These are phyloP conservation scores for Neospora caninum DNA, from an alignment of 169 alveolate genomes.

Conservation along the genomic window DNA sequence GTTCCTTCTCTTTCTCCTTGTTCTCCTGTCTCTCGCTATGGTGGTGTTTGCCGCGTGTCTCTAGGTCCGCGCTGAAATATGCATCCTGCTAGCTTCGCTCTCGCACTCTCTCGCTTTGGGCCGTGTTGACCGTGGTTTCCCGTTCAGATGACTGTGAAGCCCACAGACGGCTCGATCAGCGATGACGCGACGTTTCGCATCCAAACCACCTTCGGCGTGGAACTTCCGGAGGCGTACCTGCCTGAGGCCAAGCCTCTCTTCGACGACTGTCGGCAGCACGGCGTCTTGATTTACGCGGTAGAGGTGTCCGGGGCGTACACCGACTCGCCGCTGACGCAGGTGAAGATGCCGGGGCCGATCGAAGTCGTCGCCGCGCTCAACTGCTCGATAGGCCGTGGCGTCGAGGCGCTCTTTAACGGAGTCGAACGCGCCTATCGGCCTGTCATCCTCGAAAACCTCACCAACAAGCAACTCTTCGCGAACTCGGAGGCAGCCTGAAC, in stretches of 20 bases:
- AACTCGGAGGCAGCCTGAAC: not conserved
- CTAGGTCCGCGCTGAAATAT: too few relatives aligned
- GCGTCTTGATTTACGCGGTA: not conserved
- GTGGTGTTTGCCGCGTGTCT: too few relatives aligned
- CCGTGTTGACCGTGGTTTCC: too few relatives aligned
- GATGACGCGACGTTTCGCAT: not conserved
- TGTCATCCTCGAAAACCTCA: not conserved
- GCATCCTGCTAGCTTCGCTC: too few relatives aligned
- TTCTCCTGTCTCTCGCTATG: too few relatives aligned
- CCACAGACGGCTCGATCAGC: not conserved
- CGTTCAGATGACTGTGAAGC: not conserved
- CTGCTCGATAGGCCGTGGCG: not conserved
- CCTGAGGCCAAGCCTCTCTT: slow-evolving; percentile 15
- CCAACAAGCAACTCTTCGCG: not conserved
- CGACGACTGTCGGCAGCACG: slow-evolving; percentile 21
- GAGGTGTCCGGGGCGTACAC: not conserved
- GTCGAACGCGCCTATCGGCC: not conserved
- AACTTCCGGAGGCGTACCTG: not conserved
- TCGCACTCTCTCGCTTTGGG: too few relatives aligned
- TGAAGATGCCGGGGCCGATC: slow-evolving; percentile 33
- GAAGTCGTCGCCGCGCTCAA: not conserved
- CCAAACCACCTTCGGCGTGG: not conserved
- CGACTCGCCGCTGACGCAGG: slow-evolving; percentile 12
- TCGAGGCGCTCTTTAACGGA: not conserved
- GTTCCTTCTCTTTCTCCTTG: too few relatives aligned